Percentiles rank a stretch among this genome's conserved stretches.
phyloP scores from a whole-genome alignment of 768 basidiomycete species.

The Gymnopilus junonius region DNA sequence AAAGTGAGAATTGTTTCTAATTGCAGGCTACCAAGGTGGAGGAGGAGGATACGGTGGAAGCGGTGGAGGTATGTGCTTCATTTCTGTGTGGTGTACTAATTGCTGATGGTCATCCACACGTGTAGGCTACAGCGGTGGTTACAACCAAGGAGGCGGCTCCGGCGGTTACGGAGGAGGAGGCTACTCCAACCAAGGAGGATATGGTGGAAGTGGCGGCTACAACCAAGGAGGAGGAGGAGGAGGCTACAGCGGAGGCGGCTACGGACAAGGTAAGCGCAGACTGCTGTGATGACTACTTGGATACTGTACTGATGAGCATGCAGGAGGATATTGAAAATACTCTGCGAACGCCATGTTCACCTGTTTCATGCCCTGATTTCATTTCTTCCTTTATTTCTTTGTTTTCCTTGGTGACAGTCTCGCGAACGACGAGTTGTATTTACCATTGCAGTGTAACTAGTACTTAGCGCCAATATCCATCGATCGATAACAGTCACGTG shows the following conservation, averaged over 20 bases:
- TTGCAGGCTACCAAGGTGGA: constrained; percentile 30
- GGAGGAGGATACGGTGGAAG: constrained; percentile 24
- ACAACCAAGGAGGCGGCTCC: constrained; percentile 23
- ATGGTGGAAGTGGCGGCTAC: constrained; percentile 19
- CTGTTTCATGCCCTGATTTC: constrained; percentile 8
- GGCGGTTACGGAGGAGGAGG: constrained; percentile 29
- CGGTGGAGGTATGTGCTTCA: not conserved
- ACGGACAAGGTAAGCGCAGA: constrained; percentile 19
- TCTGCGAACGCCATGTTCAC: not conserved
- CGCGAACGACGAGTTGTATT: constrained; percentile 13
- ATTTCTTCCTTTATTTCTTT: constrained; percentile 9
- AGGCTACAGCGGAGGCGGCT: constrained; percentile 16
- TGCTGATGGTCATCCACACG: not conserved
- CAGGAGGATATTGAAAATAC: constrained; percentile 17
- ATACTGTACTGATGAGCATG: not conserved
- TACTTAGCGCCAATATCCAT: not conserved
- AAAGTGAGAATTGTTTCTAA: constrained; percentile 1
- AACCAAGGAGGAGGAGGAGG: constrained; percentile 14
- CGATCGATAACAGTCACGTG: constrained; percentile 13
- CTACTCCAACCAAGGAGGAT: constrained; percentile 23
- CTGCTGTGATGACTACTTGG: not conserved
- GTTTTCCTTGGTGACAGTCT: constrained; percentile 7
- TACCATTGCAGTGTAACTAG: constrained; percentile 22
- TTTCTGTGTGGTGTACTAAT: not conserved
- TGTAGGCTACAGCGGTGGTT: constrained; percentile 2